Percentiles rank a stretch among this genome's conserved stretches.
Conservation (phyloP, 805 yeast species). For the Lipomyces yamanashiensis region DNA sequence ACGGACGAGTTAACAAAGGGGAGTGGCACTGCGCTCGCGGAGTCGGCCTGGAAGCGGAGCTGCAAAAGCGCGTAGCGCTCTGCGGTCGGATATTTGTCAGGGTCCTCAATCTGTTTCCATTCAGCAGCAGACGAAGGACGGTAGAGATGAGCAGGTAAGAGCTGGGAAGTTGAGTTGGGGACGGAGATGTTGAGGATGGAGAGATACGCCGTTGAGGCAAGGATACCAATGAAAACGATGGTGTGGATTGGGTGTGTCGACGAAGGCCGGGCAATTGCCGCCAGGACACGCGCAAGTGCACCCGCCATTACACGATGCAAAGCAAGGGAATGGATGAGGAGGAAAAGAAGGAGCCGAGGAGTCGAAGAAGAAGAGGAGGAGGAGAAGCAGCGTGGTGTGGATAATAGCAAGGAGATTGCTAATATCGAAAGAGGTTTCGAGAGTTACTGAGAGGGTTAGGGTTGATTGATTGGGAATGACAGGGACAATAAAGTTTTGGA, state of each 20-base stretch:
- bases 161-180: slow-evolving; percentile 37
- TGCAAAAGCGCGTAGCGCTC: slow-evolving; percentile 59
- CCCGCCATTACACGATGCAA: slow-evolving; percentile 21
- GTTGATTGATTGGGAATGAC: too few relatives aligned
- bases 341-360: slow-evolving; percentile 1
- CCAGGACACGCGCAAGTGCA: slow-evolving; percentile 25
- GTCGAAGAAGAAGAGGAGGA: slow-evolving; percentile 1
- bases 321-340: neutral
- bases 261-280: slow-evolving; percentile 30
- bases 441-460: neutral
- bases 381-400: neutral
- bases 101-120: slow-evolving; percentile 58
- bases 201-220: slow-evolving; percentile 81
- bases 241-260: slow-evolving; percentile 75
- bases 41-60: slow-evolving; percentile 58
- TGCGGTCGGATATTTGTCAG: slow-evolving; percentile 50
- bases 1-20: slow-evolving; percentile 24
- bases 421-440: neutral
- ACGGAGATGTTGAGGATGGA: slow-evolving; percentile 54
- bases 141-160: slow-evolving; percentile 39
- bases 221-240: slow-evolving; percentile 67
- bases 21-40: slow-evolving; percentile 42
- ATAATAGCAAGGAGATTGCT: neutral
- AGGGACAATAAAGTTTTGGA: too few relatives aligned
- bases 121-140: slow-evolving; percentile 48